Conservation (phyloP, 2,329 filamentous ascomycete genomes). For the Ceratocystis colombiana region DNA sequence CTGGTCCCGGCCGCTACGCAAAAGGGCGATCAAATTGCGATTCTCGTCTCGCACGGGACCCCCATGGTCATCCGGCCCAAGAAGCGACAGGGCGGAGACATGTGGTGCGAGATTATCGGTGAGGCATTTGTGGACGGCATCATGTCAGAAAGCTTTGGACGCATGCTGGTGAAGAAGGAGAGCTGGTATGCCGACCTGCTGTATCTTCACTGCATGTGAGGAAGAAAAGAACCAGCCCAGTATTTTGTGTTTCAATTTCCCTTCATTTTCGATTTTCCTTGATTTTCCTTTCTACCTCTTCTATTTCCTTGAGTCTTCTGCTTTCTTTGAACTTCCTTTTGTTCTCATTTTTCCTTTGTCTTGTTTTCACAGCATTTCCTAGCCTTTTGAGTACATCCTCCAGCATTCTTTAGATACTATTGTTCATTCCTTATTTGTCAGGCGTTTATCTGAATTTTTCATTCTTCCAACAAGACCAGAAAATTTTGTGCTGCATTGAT, state of each 20-base stretch:
- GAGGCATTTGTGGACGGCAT: slow-evolving; percentile 25
- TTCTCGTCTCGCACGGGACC: slow-evolving; percentile 23
- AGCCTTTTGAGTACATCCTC: neutral
- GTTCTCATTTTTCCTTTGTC: neutral
- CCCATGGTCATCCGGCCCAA: slow-evolving; percentile 22
- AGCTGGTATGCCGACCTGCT: slow-evolving; percentile 20
- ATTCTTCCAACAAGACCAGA: no score
- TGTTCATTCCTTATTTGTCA: neutral
- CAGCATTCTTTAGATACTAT: neutral
- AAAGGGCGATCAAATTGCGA: slow-evolving; percentile 21
- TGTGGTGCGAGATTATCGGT: slow-evolving; percentile 24
- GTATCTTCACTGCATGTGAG: slow-evolving; percentile 22
- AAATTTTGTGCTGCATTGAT: no score
- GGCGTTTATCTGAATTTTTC: no score
- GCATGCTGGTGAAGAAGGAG: slow-evolving; percentile 22
- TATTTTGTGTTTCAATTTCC: no score
- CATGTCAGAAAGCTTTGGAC: slow-evolving; percentile 21
- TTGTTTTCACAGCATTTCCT: neutral
- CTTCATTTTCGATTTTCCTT: neutral
- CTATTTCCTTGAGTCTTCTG: neutral
- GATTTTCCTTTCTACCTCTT: no score
- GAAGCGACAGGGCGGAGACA: slow-evolving; percentile 12
- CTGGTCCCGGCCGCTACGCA: slow-evolving; percentile 24
- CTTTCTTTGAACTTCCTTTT: neutral
- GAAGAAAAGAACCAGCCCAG: neutral